A percentile compares a stretch with the other conserved stretches of the same genome.
Evolutionary conservation across 345 rosid species (phyloP).

Genomic region (Bretschneidera sinensis): DNA sequence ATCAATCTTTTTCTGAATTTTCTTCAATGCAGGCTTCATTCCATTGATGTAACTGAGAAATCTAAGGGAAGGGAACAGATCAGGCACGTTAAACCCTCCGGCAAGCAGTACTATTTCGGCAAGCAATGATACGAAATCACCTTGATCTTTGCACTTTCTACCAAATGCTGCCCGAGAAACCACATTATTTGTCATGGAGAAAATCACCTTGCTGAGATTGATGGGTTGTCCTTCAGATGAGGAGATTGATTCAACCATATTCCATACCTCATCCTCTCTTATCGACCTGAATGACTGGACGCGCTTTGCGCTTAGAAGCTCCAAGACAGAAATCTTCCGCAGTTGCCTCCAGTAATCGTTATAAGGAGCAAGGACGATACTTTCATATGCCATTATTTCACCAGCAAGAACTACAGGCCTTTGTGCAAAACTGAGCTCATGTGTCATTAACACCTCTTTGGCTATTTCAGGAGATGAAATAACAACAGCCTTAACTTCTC

Average conservation of each 20-base stretch:
- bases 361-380: too few species aligned
- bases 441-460: too few species aligned
- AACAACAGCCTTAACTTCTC: too few species aligned
- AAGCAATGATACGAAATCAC: background rate
- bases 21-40: background rate
- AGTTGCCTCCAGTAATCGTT: too few species aligned
- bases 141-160: conserved; percentile 2
- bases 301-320: too few species aligned
- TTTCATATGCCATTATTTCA: too few species aligned
- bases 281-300: too few species aligned
- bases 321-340: too few species aligned
- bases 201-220: background rate
- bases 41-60: background rate
- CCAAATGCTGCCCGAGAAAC: background rate
- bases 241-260: background rate
- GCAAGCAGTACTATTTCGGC: background rate
- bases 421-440: too few species aligned
- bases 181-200: background rate
- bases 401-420: too few species aligned
- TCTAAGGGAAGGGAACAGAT: background rate
- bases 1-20: background rate
- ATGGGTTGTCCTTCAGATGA: background rate
- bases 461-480: too few species aligned
- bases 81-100: background rate
- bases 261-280: background rate